Evolutionary conservation across 345 rosid species (phyloP), one percentile per base, ranked within the genome.

Genomic region (Heritiera littoralis): DNA sequence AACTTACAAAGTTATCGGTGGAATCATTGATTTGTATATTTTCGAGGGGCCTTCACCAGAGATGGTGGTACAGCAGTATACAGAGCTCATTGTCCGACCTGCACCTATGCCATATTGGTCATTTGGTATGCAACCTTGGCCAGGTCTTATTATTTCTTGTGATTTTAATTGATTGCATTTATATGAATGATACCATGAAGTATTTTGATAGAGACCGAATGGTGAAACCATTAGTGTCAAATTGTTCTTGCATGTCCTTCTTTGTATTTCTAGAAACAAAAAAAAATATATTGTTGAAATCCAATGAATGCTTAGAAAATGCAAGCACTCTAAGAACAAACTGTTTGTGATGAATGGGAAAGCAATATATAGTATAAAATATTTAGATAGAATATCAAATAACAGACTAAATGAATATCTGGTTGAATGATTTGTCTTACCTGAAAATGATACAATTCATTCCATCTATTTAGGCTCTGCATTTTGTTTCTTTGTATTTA

Each of bases 81-180:
- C 92, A 0, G 82, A 75, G 76, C 76, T 89, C 18, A 83, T 87
- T 1, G 89, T 90, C 23, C 83, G 84, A 18, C 89, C 87, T 28
- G 79, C 92, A 12, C 80, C 90, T 3, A 87, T 87, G 89, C 89
- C 89, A 0, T 89, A 87, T 78, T 87, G 89, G 89, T 89, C 89
- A 23, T 83, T 87, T 10, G 89, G 88, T 86, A 63, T 1, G 82
- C 23, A 45, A 3, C 30, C 30, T 58, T 7, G 30, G 3, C 30
- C 9, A 56, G 6, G 23, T 58, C 30, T 58, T 58, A 6, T 55
- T 18, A 55, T 55, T 18, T 55, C 23, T 54, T 17, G 17, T 54
- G 20, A 5, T 54, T 54, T 54, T 54, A 17, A 5, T 17, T 54
- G 8, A 54, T 54, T 15, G 56, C 18, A 52, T 3, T 54, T 54